Percentiles rank a stretch among this genome's conserved stretches.
Evolutionary conservation across 805 yeast species (phyloP).

Genomic region (Ogataea philodendri): DNA sequence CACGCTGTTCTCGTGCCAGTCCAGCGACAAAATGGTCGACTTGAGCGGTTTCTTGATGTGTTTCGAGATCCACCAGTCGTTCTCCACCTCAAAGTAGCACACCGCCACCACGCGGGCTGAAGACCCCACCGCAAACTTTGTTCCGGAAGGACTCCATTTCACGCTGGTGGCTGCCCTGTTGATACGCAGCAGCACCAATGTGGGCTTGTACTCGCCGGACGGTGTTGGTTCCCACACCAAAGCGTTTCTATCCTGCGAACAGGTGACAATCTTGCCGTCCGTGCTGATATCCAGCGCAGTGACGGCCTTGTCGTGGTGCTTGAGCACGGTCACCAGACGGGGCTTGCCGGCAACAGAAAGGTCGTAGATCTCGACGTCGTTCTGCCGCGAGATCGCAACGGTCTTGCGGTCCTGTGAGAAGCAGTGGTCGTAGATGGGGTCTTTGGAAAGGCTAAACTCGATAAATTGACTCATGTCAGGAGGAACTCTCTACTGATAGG

Average conservation of each 20-base stretch:
- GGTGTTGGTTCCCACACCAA: constrained; percentile 86
- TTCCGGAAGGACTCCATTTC: constrained; percentile 93
- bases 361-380: constrained; percentile 70
- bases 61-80: constrained; percentile 99
- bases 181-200: constrained; percentile 87
- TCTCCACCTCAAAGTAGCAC: constrained; percentile 92
- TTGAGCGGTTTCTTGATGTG: constrained; percentile 94
- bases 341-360: constrained; percentile 54
- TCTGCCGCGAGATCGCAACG: constrained; percentile 82
- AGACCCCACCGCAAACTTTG: constrained; percentile 95
- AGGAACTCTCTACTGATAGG: constrained; percentile 35
- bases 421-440: constrained; percentile 88
- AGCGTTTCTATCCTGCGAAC: constrained; percentile 97
- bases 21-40: constrained; percentile 76
- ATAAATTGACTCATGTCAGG: constrained; percentile 36
- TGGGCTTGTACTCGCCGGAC: constrained; percentile 69
- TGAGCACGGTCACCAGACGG: constrained; percentile 58
- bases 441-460: constrained; percentile 67
- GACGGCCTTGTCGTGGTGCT: constrained; percentile 89
- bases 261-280: constrained; percentile 89
- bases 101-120: constrained; percentile 93
- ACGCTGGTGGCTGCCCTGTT: constrained; percentile 94
- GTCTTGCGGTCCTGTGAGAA: constrained; percentile 63
- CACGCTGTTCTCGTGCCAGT: constrained; percentile 94
- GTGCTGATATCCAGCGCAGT: constrained; percentile 91